Conservation (phyloP, 306 rosid genomes). For the Styphnolobium japonicum region DNA sequence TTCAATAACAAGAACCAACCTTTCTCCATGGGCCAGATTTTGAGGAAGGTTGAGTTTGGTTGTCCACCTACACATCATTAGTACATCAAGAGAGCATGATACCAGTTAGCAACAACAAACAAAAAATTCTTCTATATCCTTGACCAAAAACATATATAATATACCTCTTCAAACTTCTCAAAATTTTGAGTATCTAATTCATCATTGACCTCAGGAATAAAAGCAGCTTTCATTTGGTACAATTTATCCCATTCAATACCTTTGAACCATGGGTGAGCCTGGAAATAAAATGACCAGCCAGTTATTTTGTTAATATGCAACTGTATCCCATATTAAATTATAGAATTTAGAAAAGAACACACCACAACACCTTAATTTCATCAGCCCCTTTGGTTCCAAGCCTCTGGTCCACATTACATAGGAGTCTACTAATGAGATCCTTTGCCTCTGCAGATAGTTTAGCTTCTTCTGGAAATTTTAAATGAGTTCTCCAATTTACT, state of each 20-base stretch:
- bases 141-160: neutral
- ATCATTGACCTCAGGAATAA: conserved; percentile 96
- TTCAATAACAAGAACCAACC: conserved; percentile 52
- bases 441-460: conserved; percentile 86
- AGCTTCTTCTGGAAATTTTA: conserved; percentile 99
- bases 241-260: conserved; percentile 89
- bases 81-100: conserved; percentile 19
- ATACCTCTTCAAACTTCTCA: conserved; percentile 98
- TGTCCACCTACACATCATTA: conserved; percentile 58
- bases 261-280: conserved; percentile 97
- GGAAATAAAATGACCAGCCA: conserved; percentile 35
- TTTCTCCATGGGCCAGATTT: conserved; percentile 99
- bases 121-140: conserved; percentile 13
- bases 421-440: conserved; percentile 82
- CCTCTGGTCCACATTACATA: conserved; percentile 94
- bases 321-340: conserved; percentile 22
- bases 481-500: conserved; percentile 94
- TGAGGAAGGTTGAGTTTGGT: conserved; percentile 69
- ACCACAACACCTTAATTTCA: conserved; percentile 96
- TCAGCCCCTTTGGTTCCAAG: conserved; percentile 96
- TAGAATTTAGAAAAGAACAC: conserved; percentile 56
- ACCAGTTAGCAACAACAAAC: conserved; percentile 25
- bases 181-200: conserved; percentile 98
- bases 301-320: conserved; percentile 32
- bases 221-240: conserved; percentile 95